Base-by-base conservation (phyloP, 2,329 filamentous ascomycete species). In the Aspergillus intermedius region DNA sequence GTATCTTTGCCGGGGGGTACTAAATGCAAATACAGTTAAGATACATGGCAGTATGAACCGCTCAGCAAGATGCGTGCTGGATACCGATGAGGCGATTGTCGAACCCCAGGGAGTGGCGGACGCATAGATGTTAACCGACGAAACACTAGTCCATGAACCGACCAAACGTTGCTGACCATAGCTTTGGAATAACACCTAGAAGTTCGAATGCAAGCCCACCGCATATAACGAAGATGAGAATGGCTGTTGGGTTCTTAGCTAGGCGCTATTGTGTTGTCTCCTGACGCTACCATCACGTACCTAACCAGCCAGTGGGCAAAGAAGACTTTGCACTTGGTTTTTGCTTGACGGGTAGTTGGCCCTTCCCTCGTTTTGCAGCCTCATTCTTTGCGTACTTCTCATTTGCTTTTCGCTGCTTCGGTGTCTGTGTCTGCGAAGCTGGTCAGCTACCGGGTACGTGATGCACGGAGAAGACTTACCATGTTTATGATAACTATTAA, bases 381-480 rank as follows among this genome's bases (percentile, higher is more conserved):
- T 84, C 79, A 53, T 71, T 66, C 57, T 77, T 77, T 46, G 81
- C 81, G 60, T 76, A 84, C 54, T 73, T 75, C 51, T 80, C 78
- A 66, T 85, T 85, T 40, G 82, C 81, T 58, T 75, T 75, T 52
- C 81, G 79, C 71, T 85, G 82, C 62, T 81, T 77, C 25, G 82
- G 82, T 55, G 82, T 85, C 78, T 84, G 81, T 22, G 76, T 77
- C 79, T 81, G 45, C 5, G 22, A 15, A 25, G 19, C 8, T 9
- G 13, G 15, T 43, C 41, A 43, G 41, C 22, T 4, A 9, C 35
- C n/a, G 2, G 15, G 19, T 19, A 15, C n/a, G 17, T 39, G 15
- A 19, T 17, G 6, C 8, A 17, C 15, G 7, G 35, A 39, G 35
- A 39, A 39, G 5, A 39, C 19, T 17, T 9, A 39, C 35, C 35